A percentile compares a stretch with the other conserved stretches of the same genome.
Conservation (phyloP, 2,329 filamentous ascomycete species). For the Verticillium albo-atrum region DNA sequence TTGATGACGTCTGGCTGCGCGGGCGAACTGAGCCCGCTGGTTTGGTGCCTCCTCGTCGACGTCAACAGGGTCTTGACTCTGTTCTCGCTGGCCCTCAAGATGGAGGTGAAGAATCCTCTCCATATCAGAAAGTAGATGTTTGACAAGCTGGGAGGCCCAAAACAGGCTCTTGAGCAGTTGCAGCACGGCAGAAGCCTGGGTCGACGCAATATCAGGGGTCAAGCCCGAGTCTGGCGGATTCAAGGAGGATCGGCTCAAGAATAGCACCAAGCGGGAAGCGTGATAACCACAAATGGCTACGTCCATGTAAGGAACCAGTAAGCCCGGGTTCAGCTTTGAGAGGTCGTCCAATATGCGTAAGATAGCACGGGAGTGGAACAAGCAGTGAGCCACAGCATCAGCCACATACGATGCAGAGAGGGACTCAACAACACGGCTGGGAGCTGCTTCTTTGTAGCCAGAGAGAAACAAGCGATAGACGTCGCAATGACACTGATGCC, state of each 20-base stretch:
- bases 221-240: conserved; percentile 15
- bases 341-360: conserved; percentile 20
- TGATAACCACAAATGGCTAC: conserved; percentile 37
- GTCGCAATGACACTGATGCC: conserved; percentile 37
- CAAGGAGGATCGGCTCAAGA: conserved; percentile 14
- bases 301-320: conserved; percentile 26
- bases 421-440: conserved; percentile 15
- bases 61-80: not conserved
- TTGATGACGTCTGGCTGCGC: conserved; percentile 23
- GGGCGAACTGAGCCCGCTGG: conserved; percentile 16
- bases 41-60: conserved; percentile 14
- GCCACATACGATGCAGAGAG: conserved; percentile 18
- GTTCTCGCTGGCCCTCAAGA: not conserved
- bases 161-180: not conserved
- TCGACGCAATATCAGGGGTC: not conserved
- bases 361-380: conserved; percentile 24
- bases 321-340: conserved; percentile 18
- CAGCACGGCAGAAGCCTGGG: not conserved
- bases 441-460: conserved; percentile 33
- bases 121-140: not conserved
- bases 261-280: conserved; percentile 30
- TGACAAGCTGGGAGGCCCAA: not conserved
- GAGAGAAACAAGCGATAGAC: conserved; percentile 35
- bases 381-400: conserved; percentile 24
- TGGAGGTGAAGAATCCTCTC: not conserved